Evolutionary conservation across 148 eudicot species (phyloP).

Genomic region (Vaccinium macrocarpon): DNA sequence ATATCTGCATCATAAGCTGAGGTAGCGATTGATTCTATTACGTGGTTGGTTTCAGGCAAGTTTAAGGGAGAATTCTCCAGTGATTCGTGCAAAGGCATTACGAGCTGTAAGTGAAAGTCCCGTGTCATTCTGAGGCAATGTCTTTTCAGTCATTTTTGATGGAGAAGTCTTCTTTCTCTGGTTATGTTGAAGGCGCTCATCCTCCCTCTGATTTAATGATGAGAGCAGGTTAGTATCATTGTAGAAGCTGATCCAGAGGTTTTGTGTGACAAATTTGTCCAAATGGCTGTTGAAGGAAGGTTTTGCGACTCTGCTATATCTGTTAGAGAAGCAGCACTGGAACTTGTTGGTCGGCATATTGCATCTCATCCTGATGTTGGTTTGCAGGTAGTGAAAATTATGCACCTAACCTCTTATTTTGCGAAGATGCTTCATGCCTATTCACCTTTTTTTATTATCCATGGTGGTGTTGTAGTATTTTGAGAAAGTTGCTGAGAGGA

Average conservation of each 20-base stretch:
- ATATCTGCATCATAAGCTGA: background rate
- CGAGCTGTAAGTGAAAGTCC: conserved; percentile 68
- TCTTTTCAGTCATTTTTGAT: conserved; percentile 1
- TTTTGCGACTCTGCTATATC: conserved; percentile 95
- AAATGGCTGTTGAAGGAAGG: conserved; percentile 94
- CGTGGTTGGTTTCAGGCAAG: conserved; percentile 57
- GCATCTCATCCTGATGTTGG: conserved; percentile 99
- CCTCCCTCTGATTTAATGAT: conserved; percentile 17
- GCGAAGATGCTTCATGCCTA: background rate
- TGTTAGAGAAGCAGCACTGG: conserved; percentile 96
- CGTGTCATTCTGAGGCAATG: background rate
- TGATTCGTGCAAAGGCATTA: conserved; percentile 92
- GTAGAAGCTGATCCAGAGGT: conserved; percentile 99
- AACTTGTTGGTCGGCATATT: conserved; percentile 95
- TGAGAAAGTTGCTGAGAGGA: conserved; percentile 91
- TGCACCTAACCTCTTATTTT: conserved; percentile 5
- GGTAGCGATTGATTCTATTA: conserved; percentile 8
- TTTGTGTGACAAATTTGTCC: conserved; percentile 78
- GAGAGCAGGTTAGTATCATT: conserved; percentile 81
- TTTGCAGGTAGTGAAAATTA: conserved; percentile 51
- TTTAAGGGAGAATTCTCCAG: conserved; percentile 90
- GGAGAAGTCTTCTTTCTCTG: conserved; percentile 1
- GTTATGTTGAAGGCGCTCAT: conserved; percentile 6
- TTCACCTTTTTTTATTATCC: conserved; percentile 12
- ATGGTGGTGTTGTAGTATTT: conserved; percentile 56